These are phyloP conservation scores for Elymus sibiricus DNA, from an alignment of 176 grass and related monocot species.

Conservation along the genomic window DNA sequence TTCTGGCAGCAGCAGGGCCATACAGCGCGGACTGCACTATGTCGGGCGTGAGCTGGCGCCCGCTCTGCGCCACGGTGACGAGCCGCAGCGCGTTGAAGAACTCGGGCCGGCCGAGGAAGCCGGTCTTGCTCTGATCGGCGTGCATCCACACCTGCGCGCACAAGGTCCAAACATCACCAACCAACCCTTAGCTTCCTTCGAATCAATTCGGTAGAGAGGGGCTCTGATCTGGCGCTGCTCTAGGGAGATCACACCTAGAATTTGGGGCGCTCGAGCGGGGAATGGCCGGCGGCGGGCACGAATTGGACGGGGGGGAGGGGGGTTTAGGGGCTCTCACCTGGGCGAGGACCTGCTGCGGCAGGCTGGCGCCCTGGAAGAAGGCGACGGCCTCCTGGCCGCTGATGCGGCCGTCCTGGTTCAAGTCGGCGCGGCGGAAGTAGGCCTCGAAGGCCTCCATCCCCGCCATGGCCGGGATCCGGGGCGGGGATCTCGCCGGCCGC, in stretches of 20 bases:
- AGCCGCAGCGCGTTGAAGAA: constrained; percentile 95
- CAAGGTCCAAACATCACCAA: not conserved
- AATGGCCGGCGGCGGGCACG: not conserved
- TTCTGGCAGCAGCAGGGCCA: constrained; percentile 84
- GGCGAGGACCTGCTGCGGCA: constrained; percentile 87
- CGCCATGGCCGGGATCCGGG: constrained; percentile 39
- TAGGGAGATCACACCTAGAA: constrained; percentile 20
- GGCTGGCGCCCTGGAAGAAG: constrained; percentile 81
- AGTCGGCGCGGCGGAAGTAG: constrained; percentile 91
- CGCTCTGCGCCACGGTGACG: constrained; percentile 96
- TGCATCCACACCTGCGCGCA: constrained; percentile 85
- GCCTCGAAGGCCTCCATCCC: constrained; percentile 80
- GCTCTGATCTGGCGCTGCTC: constrained; percentile 16
- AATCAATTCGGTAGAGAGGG: not conserved
- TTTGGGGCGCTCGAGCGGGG: not conserved
- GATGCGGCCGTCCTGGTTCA: constrained; percentile 95
- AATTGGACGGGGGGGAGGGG: not conserved
- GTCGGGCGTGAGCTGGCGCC: constrained; percentile 79
- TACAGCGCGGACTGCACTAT: constrained; percentile 91
- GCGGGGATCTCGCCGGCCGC: not conserved
- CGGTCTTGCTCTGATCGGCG: constrained; percentile 89
- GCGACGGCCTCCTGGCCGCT: constrained; percentile 93
- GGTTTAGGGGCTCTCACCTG: constrained; percentile 46
- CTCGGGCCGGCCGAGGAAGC: constrained; percentile 91
- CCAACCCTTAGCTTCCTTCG: not conserved